These are phyloP conservation scores for Epichloe gansuensis DNA, from an alignment of 2,329 filamentous ascomycete genomes.

Conservation along the genomic window DNA sequence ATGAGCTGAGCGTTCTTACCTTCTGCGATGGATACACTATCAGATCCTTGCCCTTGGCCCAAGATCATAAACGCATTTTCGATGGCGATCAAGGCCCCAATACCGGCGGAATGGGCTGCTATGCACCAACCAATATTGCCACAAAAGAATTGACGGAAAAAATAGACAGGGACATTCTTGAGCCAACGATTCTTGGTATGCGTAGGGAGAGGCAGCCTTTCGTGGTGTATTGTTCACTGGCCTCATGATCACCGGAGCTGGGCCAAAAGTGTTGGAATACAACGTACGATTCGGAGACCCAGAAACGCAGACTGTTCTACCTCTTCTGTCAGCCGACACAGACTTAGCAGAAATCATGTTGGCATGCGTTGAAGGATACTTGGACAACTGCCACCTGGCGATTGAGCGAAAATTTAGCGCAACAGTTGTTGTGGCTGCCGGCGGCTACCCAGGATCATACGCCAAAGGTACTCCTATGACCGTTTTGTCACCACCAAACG, in stretches of 20 bases:
- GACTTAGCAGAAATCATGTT: slow-evolving; percentile 85
- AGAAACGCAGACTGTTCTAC: slow-evolving; percentile 77
- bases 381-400: slow-evolving; percentile 57
- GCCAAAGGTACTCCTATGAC: slow-evolving; percentile 58
- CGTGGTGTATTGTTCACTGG: slow-evolving; percentile 74
- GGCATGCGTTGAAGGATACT: slow-evolving; percentile 64
- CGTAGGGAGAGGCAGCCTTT: slow-evolving; percentile 61
- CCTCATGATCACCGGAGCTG: slow-evolving; percentile 78
- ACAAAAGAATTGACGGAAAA: slow-evolving; percentile 63
- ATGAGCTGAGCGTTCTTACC: slow-evolving; percentile 82
- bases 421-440: slow-evolving; percentile 87
- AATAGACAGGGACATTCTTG: slow-evolving; percentile 72
- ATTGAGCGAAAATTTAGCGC: slow-evolving; percentile 63
- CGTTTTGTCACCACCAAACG: slow-evolving; percentile 31
- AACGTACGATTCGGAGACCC: slow-evolving; percentile 90
- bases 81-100: slow-evolving; percentile 87
- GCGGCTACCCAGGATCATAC: slow-evolving; percentile 81
- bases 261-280: slow-evolving; percentile 80
- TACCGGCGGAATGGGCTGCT: slow-evolving; percentile 96
- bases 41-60: slow-evolving; percentile 73
- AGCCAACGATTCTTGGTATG: slow-evolving; percentile 85
- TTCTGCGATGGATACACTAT: slow-evolving; percentile 86
- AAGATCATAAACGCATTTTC: slow-evolving; percentile 92
- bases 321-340: slow-evolving; percentile 62
- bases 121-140: slow-evolving; percentile 76